Percentiles rank a stretch among this genome's conserved stretches.
These are phyloP conservation scores for Arctium minus DNA, from an alignment of 129 eudicot genomes.

Conservation along the genomic window DNA sequence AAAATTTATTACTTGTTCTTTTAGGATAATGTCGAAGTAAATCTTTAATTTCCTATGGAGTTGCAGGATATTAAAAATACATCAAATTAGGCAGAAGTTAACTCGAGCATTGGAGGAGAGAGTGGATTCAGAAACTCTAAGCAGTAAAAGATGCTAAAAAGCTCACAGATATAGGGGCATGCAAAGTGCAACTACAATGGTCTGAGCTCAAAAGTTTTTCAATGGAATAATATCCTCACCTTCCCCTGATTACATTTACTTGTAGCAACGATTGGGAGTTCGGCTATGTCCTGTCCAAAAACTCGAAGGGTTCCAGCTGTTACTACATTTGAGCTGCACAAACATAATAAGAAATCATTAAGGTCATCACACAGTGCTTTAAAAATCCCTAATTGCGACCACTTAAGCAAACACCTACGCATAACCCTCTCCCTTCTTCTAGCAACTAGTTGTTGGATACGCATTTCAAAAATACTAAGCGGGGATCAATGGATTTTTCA, in stretches of 20 bases:
- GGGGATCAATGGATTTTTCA: neutral
- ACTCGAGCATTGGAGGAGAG: neutral
- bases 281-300: slow-evolving; percentile 81
- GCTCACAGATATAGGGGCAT: neutral
- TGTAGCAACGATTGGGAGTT: slow-evolving; percentile 93
- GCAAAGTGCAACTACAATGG: neutral
- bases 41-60: neutral
- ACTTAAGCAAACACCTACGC: neutral
- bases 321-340: slow-evolving; percentile 74
- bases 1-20: neutral
- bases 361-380: neutral
- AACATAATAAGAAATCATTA: slow-evolving; percentile 2
- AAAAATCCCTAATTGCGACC: neutral
- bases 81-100: neutral
- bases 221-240: slow-evolving; percentile 37
- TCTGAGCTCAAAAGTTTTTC: neutral
- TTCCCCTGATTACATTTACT: slow-evolving; percentile 71
- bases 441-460: neutral
- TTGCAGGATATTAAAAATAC: neutral
- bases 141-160: neutral
- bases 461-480: neutral
- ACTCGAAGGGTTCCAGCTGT: slow-evolving; percentile 82
- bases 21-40: neutral
- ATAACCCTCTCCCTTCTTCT: neutral
- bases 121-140: neutral